Percentiles rank a stretch among this genome's conserved stretches.
phyloP scores from a whole-genome alignment of 345 rosid species.

The Raphanus sativus region DNA sequence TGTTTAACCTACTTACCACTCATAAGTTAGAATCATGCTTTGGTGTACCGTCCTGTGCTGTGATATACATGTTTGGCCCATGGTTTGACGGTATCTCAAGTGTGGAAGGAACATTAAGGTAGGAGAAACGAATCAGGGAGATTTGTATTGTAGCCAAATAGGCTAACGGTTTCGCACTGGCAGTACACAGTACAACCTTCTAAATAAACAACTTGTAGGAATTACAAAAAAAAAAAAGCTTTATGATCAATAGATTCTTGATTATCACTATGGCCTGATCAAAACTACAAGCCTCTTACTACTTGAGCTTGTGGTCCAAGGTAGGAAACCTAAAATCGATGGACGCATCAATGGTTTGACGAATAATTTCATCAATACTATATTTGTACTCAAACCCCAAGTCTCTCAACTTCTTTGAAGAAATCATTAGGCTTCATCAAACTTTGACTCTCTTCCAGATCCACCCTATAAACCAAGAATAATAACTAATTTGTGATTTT shows the following conservation, averaged over 20 bases:
- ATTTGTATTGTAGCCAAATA: not conserved
- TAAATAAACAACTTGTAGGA: not conserved
- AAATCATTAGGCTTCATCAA: constrained; percentile 55
- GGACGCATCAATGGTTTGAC: constrained; percentile 50
- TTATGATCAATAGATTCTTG: not conserved
- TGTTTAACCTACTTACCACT: not conserved
- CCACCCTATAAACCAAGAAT: constrained; percentile 32
- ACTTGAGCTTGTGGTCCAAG: constrained; percentile 3
- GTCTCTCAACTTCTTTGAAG: constrained; percentile 65
- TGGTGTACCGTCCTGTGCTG: not conserved
- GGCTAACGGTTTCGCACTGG: not conserved
- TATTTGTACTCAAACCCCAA: constrained; percentile 65
- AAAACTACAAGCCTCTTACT: not conserved
- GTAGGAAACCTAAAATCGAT: constrained; percentile 41
- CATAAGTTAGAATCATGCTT: not conserved
- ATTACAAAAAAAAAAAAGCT: not conserved
- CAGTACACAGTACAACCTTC: not conserved
- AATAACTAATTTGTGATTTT: not conserved
- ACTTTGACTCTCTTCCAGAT: constrained; percentile 23
- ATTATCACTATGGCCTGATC: not conserved
- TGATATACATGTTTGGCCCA: not conserved
- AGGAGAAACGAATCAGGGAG: not conserved
- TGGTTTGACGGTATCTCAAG: not conserved
- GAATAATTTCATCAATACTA: constrained; percentile 51
- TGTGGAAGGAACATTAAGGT: not conserved